Evolutionary conservation across 2,329 filamentous ascomycete species (phyloP).

Genomic region (Zymoseptoria ardabiliae): DNA sequence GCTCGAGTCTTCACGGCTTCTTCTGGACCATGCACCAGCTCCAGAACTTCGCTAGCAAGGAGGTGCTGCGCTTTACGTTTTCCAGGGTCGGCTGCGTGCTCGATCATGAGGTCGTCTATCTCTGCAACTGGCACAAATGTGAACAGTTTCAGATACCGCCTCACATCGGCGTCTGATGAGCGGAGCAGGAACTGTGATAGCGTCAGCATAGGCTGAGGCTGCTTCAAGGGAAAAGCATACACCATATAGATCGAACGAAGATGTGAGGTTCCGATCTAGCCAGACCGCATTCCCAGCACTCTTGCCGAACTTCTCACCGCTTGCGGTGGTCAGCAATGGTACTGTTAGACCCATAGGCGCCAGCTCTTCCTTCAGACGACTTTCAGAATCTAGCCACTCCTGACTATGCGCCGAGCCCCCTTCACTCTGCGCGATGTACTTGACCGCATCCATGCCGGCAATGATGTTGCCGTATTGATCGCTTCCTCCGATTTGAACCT

Average conservation of each 20-base stretch:
- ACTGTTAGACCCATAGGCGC: constrained; percentile 79
- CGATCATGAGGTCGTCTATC: constrained; percentile 61
- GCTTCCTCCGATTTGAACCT: constrained; percentile 87
- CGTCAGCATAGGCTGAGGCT: constrained; percentile 1
- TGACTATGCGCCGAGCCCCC: constrained; percentile 3
- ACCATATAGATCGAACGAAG: constrained; percentile 75
- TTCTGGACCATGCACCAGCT: constrained; percentile 65
- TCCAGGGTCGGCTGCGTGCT: constrained; percentile 61
- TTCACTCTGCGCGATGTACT: constrained; percentile 55
- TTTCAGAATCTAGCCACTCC: constrained; percentile 24
- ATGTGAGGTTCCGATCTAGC: constrained; percentile 77
- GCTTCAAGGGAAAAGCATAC: constrained; percentile 31
- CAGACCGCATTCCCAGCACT: constrained; percentile 89
- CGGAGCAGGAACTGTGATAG: constrained; percentile 68
- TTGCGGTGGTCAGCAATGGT: constrained; percentile 76
- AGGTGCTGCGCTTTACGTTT: constrained; percentile 73
- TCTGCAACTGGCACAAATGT: constrained; percentile 71
- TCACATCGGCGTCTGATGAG: constrained; percentile 72
- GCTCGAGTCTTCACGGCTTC: constrained; percentile 57
- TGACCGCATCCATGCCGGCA: constrained; percentile 78
- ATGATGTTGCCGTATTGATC: constrained; percentile 97
- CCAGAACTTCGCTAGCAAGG: constrained; percentile 74
- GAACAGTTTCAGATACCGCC: constrained; percentile 76
- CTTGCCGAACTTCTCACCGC: constrained; percentile 90
- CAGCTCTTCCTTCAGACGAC: constrained; percentile 34